Percentiles rank a stretch among this genome's conserved stretches.
Conservation (phyloP, 2,329 filamentous ascomycete genomes). For the Neopestalotiopsis clavispora region DNA sequence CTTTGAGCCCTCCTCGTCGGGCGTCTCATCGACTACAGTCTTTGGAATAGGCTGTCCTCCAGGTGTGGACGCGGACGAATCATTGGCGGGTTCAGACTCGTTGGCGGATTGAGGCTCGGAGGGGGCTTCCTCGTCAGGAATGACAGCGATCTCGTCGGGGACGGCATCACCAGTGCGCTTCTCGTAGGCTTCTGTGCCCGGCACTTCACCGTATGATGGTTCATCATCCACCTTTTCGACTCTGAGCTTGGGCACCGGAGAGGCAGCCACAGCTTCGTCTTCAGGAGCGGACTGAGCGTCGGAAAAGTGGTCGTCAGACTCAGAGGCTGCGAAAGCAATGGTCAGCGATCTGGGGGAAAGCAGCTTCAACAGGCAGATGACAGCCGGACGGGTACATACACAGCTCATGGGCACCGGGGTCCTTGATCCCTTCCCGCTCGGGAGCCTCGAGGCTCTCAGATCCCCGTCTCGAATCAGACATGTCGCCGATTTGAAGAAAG, state of each 20-base stretch:
- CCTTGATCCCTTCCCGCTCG: constrained; percentile 46
- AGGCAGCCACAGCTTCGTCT: constrained; percentile 45
- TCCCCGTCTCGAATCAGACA: constrained; percentile 32
- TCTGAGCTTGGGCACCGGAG: constrained; percentile 62
- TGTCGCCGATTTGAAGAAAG: constrained; percentile 17
- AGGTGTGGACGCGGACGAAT: constrained; percentile 30
- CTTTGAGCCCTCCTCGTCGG: constrained; percentile 48
- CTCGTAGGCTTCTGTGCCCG: constrained; percentile 62
- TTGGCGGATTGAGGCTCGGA: constrained; percentile 31
- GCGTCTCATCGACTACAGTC: constrained; percentile 59
- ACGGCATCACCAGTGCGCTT: constrained; percentile 61
- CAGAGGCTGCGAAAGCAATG: constrained; percentile 44
- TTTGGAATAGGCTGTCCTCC: constrained; percentile 50
- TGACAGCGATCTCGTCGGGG: constrained; percentile 64
- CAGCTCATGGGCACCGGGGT: constrained; percentile 65
- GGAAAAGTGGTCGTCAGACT: constrained; percentile 73
- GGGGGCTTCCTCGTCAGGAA: constrained; percentile 38
- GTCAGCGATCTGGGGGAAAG: background rate
- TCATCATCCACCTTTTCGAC: constrained; percentile 64
- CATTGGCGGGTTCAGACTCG: constrained; percentile 17
- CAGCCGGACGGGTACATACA: constrained; percentile 41
- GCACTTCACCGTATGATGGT: constrained; percentile 65
- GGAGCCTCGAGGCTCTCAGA: constrained; percentile 36
- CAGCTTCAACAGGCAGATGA: background rate
- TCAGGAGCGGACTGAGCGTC: constrained; percentile 61